Conservation (phyloP, 2,329 filamentous ascomycete genomes). For the Arthrobotrys musiformis region DNA sequence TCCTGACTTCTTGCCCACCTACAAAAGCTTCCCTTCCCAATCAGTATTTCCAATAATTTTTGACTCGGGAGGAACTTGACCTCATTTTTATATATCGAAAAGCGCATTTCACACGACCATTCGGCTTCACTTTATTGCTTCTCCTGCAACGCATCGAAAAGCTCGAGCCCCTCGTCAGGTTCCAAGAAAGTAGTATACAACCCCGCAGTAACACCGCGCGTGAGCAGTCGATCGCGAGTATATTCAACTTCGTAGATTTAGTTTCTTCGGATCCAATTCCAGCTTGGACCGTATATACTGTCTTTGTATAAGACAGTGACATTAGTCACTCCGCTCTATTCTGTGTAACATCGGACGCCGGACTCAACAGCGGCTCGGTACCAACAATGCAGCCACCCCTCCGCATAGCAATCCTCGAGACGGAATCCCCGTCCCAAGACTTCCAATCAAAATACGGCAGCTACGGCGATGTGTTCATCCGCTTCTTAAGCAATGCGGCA, state of each 20-base stretch:
- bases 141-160: neutral
- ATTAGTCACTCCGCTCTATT: neutral
- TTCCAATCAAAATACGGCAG: conserved; percentile 74
- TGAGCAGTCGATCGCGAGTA: neutral
- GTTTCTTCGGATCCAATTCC: no score
- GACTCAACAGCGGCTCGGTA: neutral
- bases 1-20: conserved; percentile 1
- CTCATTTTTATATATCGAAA: neutral
- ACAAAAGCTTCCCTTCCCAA: neutral
- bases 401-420: conserved; percentile 87
- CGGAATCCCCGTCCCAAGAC: conserved; percentile 78
- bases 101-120: neutral
- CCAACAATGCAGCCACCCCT: conserved; percentile 65
- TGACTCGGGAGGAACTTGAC: neutral
- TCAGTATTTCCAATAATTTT: neutral
- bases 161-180: neutral
- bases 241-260: neutral
- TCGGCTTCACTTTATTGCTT: neutral
- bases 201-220: neutral
- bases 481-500: conserved; percentile 70
- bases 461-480: conserved; percentile 77
- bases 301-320: no score
- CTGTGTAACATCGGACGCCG: neutral
- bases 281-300: no score
- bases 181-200: neutral